These are phyloP conservation scores for Penicillium ochrochloron DNA, from an alignment of 495 filamentous ascomycete genomes.

Conservation along the genomic window DNA sequence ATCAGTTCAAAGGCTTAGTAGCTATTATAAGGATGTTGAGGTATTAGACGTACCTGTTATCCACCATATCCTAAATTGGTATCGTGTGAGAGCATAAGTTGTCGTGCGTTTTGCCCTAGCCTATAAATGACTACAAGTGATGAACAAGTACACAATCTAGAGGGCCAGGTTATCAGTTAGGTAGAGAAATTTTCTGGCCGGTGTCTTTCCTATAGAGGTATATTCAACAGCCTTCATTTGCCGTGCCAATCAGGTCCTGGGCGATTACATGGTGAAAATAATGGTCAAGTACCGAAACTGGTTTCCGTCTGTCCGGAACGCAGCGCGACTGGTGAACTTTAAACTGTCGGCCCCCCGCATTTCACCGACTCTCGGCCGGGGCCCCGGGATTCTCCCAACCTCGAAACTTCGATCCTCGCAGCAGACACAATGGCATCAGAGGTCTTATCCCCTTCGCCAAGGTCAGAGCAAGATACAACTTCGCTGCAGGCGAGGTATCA, in stretches of 20 bases:
- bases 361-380: slow-evolving; percentile 3
- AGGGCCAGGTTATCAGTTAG: no score
- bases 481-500: slow-evolving; percentile 19
- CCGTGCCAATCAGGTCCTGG: not conserved
- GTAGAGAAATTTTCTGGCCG: not conserved
- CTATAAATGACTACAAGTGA: no score
- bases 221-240: not conserved
- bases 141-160: no score
- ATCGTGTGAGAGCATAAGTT: no score
- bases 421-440: slow-evolving; percentile 1
- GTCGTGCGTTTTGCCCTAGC: no score
- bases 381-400: not conserved
- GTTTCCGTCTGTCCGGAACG: not conserved
- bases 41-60: no score
- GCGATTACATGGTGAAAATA: not conserved
- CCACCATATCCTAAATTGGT: no score
- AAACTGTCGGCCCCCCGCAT: slow-evolving; percentile 11
- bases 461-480: not conserved
- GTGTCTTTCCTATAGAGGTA: not conserved
- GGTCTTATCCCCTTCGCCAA: not conserved
- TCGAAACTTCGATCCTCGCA: not conserved
- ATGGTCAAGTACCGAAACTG: not conserved
- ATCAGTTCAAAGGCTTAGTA: no score
- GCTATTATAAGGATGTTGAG: no score
- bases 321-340: not conserved